Base-by-base conservation (phyloP, 306 rosid species). In the Citrullus colocynthis region DNA sequence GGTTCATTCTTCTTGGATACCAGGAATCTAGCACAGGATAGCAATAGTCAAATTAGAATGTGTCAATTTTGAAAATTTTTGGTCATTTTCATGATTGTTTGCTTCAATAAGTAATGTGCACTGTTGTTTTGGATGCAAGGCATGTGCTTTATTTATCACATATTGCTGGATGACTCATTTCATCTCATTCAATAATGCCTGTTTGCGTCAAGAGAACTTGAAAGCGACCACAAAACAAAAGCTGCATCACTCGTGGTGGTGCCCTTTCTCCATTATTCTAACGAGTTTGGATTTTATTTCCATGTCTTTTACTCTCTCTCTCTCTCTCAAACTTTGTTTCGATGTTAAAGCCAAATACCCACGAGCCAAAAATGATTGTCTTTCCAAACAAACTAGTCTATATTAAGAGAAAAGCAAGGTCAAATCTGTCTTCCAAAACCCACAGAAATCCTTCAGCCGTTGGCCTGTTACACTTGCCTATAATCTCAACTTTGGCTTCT, bases 101-200 rank as follows among this genome's bases (percentile, higher is more conserved):
- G 63, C 1, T 30, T 52, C 62, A 74, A 52, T 51, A 54, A 32
- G 48, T 74, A 28, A 54, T 52, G 15, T 16, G 45, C 45, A 74
- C 49, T 74, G 48, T 74, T 74, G 63, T 54, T 74, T 74, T 74
- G 63, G 78, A 52, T 34, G 63, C 62, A 74, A 74, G 59, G 63
- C 78, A 74, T 74, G 78, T 74, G 78, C 11, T 74, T 70, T 51
- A 74, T 54, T 74, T 52, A n/a, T 74, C 78, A 74, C 63, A 74
- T 74, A 54, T 74, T 74, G 63, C n/a, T 74, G 62, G 63, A 74
- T 74, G 78, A 74, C 49, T 74, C 78, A 74, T 74, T 32, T 54
- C 34, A 49, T 54, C 9, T 18, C 42, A 70, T 70, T 69, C 34
- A 71, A 71, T 71, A 71, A 48, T 49, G 41, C 41, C 15, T 39